Conservation (phyloP, 2,329 filamentous ascomycete species). For the Paramyrothecium roridum region DNA sequence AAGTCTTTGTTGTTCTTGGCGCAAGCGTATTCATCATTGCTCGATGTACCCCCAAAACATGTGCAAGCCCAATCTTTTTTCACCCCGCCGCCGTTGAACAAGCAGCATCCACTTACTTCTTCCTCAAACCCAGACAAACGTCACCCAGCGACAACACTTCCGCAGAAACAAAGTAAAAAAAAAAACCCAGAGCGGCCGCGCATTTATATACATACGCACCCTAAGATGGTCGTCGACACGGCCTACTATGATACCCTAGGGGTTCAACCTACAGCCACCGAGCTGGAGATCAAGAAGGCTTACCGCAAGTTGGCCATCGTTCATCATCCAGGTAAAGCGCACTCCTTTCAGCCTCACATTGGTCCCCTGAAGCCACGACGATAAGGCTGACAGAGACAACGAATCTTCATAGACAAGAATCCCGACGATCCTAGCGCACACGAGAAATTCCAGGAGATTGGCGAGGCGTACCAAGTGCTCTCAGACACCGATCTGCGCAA, state of each 20-base stretch:
- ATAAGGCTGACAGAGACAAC: slow-evolving; percentile 9
- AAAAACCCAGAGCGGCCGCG: not conserved
- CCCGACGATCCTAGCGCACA: slow-evolving; percentile 92
- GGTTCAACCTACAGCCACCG: slow-evolving; percentile 79
- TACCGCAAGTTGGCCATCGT: slow-evolving; percentile 93
- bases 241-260: slow-evolving; percentile 84
- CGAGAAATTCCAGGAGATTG: slow-evolving; percentile 88
- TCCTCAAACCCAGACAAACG: not conserved
- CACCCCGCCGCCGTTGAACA: slow-evolving; percentile 1
- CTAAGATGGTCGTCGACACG: slow-evolving; percentile 81
- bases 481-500: slow-evolving; percentile 83
- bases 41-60: not conserved
- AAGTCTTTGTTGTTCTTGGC: not conserved
- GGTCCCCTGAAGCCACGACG: not conserved
- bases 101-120: not conserved
- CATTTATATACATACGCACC: not conserved
- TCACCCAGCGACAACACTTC: not conserved
- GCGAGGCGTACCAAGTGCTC: slow-evolving; percentile 74
- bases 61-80: slow-evolving; percentile 6
- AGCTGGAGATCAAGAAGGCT: slow-evolving; percentile 95
- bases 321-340: slow-evolving; percentile 72
- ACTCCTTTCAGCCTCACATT: not conserved
- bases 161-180: not conserved
- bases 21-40: not conserved
- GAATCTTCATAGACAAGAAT: slow-evolving; percentile 76